Percentiles rank a stretch among this genome's conserved stretches.
These are phyloP conservation scores for Nidula microcarpa DNA, from an alignment of 768 basidiomycete species.

Conservation along the genomic window DNA sequence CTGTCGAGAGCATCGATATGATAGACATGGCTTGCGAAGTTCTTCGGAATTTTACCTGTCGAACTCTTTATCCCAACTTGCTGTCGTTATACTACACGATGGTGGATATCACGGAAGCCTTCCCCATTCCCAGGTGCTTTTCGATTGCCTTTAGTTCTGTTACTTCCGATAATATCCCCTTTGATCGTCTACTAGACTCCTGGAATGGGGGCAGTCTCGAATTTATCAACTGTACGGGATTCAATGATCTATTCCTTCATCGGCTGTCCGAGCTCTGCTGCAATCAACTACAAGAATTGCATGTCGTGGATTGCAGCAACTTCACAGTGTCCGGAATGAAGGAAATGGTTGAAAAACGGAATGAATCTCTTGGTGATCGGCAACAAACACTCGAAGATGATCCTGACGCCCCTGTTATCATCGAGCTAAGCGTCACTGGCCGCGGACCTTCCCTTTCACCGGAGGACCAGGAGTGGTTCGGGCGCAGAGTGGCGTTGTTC, in stretches of 20 bases:
- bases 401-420: neutral
- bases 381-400: neutral
- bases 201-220: slow-evolving; percentile 13
- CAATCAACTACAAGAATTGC: slow-evolving; percentile 11
- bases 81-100: too few relatives aligned
- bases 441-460: neutral
- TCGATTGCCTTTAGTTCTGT: too few relatives aligned
- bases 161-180: neutral
- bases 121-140: too few relatives aligned
- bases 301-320: slow-evolving; percentile 12
- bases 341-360: slow-evolving; percentile 10
- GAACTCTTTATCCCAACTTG: too few relatives aligned
- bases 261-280: slow-evolving; percentile 7
- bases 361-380: slow-evolving; percentile 1
- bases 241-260: slow-evolving; percentile 9
- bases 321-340: slow-evolving; percentile 10
- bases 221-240: slow-evolving; percentile 8
- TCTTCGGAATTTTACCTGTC: too few relatives aligned
- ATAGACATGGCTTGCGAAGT: too few relatives aligned
- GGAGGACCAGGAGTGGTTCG: neutral
- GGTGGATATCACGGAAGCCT: too few relatives aligned
- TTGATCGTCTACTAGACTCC: slow-evolving; percentile 6
- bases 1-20: too few relatives aligned
- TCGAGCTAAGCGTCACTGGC: slow-evolving; percentile 1
- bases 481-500: neutral